Evolutionary conservation across 2,329 filamentous ascomycete genomes (phyloP).

Genomic region (Hymenoscyphus linearis): DNA sequence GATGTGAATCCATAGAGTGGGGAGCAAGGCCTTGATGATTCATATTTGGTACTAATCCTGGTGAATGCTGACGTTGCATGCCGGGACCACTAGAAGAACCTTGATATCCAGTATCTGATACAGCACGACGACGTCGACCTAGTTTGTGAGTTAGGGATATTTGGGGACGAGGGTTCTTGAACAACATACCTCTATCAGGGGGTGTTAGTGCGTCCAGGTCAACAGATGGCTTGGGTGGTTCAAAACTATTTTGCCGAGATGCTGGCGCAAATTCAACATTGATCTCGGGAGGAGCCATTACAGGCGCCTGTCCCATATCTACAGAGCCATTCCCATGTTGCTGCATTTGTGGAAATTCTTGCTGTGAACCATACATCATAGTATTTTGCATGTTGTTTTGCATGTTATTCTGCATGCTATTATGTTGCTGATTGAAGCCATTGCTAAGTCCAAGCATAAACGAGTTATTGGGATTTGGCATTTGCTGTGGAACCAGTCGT

Average conservation of each 20-base stretch:
- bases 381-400: conserved; percentile 32
- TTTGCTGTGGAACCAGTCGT: conserved; percentile 51
- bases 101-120: conserved; percentile 32
- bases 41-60: conserved; percentile 49
- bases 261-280: conserved; percentile 89
- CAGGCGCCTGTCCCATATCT: conserved; percentile 63
- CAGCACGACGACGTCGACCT: conserved; percentile 33
- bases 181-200: conserved; percentile 60
- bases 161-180: background rate
- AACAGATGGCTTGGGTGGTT: conserved; percentile 55
- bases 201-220: conserved; percentile 79
- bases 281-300: conserved; percentile 89
- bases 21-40: conserved; percentile 43
- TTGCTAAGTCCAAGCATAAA: conserved; percentile 43
- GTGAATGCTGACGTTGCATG: conserved; percentile 45
- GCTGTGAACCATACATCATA: conserved; percentile 42
- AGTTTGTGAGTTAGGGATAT: conserved; percentile 16
- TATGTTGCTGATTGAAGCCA: conserved; percentile 42
- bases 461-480: conserved; percentile 43
- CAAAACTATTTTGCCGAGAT: conserved; percentile 60
- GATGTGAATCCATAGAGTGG: conserved; percentile 40
- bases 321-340: conserved; percentile 39
- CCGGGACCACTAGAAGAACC: conserved; percentile 14
- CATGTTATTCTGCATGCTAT: conserved; percentile 35
- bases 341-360: conserved; percentile 43